Base-by-base conservation (phyloP, 2,329 filamentous ascomycete genomes). In the Stemphylium lycopersici region DNA sequence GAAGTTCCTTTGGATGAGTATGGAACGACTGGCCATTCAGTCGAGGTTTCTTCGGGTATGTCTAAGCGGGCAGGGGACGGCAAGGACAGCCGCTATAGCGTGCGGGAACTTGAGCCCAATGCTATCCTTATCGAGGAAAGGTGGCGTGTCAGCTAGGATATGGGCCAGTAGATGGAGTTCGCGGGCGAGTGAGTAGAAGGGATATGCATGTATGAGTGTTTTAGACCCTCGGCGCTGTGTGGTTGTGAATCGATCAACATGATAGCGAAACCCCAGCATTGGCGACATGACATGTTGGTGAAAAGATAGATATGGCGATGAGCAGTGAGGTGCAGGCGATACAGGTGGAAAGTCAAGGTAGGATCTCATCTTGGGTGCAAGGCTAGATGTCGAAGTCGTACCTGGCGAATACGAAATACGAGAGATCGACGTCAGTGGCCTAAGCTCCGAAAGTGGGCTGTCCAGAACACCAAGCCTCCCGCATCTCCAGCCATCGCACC, bases 361-460 rank as follows among this genome's bases (percentile, higher is more conserved):
- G 31, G 10, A 3, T 33, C 31, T 11, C 11, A 33, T 3, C n/a
- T 4, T 11, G 31, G 10, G 31, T 33, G 10, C 7, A 33, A 22
- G 22, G 16, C n/a, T n/a, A 24, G 20, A 20, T 26, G 20, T 15
- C 11, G 20, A 16, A 16, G 24, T 24, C n/a, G 44, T 22, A 12
- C 44, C 44, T 34, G 16, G 45, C 50, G 49, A 32, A 56, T 56
- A 56, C 44, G 54, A 40, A 11, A 40, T 40, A 45, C 53, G 53
- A 16, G 48, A 26, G 56, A 49, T 52, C 46, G 56, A 59, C 58
- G 55, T 63, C 58, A 63, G 58, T 52, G 59, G 61, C 38, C 61
- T 60, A 59, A 61, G 61, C 58, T 53, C 50, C 29, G 38, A 40
- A 54, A 55, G 56, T 55, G 51, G 58, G 55, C 47, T 55, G 50